Conservation (phyloP, 1,139 yeast species). For the Suhomyces taliae region DNA sequence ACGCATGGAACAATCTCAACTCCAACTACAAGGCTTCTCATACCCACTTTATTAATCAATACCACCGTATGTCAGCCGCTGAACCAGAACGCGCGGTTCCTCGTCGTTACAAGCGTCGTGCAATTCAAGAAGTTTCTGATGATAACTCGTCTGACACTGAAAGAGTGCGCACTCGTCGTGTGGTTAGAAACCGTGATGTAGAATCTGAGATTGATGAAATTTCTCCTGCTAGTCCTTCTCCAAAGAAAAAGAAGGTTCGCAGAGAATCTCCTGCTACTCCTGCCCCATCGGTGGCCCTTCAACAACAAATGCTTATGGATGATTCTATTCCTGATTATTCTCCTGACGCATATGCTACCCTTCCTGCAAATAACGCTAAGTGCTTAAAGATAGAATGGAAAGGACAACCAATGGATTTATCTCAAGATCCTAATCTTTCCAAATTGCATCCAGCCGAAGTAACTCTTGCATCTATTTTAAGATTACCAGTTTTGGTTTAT, state of each 20-base stretch:
- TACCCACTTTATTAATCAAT: slow-evolving; percentile 51
- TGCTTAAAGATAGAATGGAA: slow-evolving; percentile 94
- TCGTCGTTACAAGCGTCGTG: slow-evolving; percentile 14
- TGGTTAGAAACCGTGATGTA: slow-evolving; percentile 28
- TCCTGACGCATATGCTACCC: slow-evolving; percentile 57
- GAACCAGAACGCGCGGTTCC: slow-evolving; percentile 12
- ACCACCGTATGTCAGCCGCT: slow-evolving; percentile 26
- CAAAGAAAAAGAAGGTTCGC: slow-evolving; percentile 40
- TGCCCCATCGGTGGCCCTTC: slow-evolving; percentile 33
- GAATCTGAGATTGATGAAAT: slow-evolving; percentile 14
- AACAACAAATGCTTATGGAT: slow-evolving; percentile 52
- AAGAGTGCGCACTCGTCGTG: slow-evolving; percentile 61
- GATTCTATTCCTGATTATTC: slow-evolving; percentile 70
- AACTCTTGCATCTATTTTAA: slow-evolving; percentile 80
- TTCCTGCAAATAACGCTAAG: slow-evolving; percentile 66
- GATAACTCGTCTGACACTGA: slow-evolving; percentile 35
- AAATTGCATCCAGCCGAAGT: slow-evolving; percentile 90
- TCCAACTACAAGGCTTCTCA: slow-evolving; percentile 48
- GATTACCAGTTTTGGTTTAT: slow-evolving; percentile 85
- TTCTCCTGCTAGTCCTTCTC: slow-evolving; percentile 18
- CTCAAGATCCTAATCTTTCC: slow-evolving; percentile 67
- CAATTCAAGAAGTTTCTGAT: slow-evolving; percentile 25
- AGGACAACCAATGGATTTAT: slow-evolving; percentile 93
- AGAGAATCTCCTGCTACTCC: slow-evolving; percentile 26
- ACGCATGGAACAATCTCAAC: slow-evolving; percentile 50